Base-by-base conservation (phyloP, 2,329 filamentous ascomycete genomes). In the Chrysoporthe deuterocubensis region DNA sequence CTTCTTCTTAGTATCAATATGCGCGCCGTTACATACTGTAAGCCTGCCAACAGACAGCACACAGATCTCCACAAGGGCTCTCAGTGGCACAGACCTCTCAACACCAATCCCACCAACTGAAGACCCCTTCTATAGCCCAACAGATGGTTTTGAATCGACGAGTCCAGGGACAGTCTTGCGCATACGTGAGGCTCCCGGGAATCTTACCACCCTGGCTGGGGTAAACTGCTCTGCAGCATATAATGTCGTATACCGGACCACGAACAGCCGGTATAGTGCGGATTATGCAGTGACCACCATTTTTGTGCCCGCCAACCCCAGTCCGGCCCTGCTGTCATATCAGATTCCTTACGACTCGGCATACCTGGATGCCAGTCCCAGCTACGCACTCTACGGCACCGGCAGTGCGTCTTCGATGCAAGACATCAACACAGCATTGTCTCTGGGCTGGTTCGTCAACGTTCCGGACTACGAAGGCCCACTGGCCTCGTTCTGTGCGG, bases 401-500 rank as follows among this genome's bases (percentile, higher is more conserved):
- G 70, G 70, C 69, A 74, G 14, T 16, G n/a, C 32, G 5, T 9
- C 42, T 5, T 62, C 16, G 44, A 73, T 75, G 59, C 65, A 69
- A 2, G 76, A 78, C 61, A 71, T 78, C 11, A 56, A 73, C 18
- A 67, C 73, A 37, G 75, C 81, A 4, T 77, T 84, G 4, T 74
- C 74, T 4, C 69, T 75, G 71, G 81, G 81, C 7, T 83, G 80
- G 80, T 76, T 77, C n/a, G 77, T 85, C 42, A 80, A 76, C 7
- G 74, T 80, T 0, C 82, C 83, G 0, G 83, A 85, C 70, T 82
- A 81, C 56, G 81, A 84, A 61, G 81, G 81, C 0, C 80, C 80
- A 3, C 71, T 78, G 26, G 81, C 82, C 0, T 78, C 81, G 0
- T 85, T 83, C 71, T 76, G 78, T 0, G 80, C 80, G 0, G 82